phyloP scores from a whole-genome alignment of 495 filamentous ascomycete species.

The Glonium stellatum region DNA sequence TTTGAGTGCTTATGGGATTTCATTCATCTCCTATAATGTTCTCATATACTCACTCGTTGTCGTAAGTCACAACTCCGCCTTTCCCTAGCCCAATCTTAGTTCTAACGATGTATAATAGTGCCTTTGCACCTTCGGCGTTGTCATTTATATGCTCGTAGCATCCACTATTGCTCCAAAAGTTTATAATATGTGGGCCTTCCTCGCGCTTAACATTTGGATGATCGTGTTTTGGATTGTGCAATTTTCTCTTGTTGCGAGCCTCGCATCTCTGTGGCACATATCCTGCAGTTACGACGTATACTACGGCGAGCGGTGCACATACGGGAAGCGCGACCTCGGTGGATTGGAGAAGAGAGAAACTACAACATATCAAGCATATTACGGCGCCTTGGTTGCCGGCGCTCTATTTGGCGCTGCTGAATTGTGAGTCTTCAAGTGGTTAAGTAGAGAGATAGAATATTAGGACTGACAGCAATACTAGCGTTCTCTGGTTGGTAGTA shows the following conservation, averaged over 20 bases:
- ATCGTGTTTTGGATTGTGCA: conserved; percentile 25
- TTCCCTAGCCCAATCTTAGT: background rate
- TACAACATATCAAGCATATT: conserved; percentile 15
- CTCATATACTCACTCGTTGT: conserved; percentile 24
- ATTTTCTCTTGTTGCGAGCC: conserved; percentile 21
- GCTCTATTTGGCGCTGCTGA: conserved; percentile 18
- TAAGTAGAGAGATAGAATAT: background rate
- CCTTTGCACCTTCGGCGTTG: conserved; percentile 12
- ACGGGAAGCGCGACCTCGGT: background rate
- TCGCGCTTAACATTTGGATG: conserved; percentile 19
- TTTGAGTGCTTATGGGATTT: conserved; percentile 23
- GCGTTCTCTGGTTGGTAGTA: conserved; percentile 9
- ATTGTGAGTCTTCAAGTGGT: conserved; percentile 6
- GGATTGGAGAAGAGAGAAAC: conserved; percentile 5
- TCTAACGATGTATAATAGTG: conserved; percentile 3
- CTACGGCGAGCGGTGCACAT: conserved; percentile 9
- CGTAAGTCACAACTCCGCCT: conserved; percentile 8
- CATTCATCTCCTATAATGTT: conserved; percentile 18
- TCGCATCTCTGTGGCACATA: conserved; percentile 8
- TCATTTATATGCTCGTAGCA: conserved; percentile 11
- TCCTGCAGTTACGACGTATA: background rate
- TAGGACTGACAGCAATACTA: background rate
- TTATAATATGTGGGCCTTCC: conserved; percentile 17
- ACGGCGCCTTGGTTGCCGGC: conserved; percentile 20
- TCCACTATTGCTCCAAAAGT: conserved; percentile 7